These are phyloP conservation scores for Lactarius sp. DNA, from an alignment of 768 basidiomycete genomes.

Conservation along the genomic window DNA sequence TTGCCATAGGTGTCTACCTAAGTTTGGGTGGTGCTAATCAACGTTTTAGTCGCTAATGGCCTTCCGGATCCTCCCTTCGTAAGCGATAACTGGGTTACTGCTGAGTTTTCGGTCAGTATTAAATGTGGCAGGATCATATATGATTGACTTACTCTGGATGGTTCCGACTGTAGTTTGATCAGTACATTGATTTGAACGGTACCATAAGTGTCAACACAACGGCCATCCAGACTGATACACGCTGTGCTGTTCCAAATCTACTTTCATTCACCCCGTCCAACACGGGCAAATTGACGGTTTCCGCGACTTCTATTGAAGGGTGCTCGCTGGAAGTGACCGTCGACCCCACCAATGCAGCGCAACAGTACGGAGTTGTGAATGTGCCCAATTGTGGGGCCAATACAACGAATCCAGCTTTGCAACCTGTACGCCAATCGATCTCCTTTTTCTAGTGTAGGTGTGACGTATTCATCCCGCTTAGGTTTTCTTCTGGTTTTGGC, in stretches of 20 bases:
- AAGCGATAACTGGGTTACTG: no score
- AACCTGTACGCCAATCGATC: slow-evolving; percentile 33
- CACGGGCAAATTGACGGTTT: slow-evolving; percentile 36
- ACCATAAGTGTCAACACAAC: slow-evolving; percentile 49
- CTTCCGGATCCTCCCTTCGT: slow-evolving; percentile 42
- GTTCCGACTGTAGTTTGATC: slow-evolving; percentile 38
- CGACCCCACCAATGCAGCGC: slow-evolving; percentile 34
- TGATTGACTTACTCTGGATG: not conserved
- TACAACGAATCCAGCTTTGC: slow-evolving; percentile 36
- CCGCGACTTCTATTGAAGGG: slow-evolving; percentile 44
- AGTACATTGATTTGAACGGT: slow-evolving; percentile 43
- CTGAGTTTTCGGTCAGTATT: no score
- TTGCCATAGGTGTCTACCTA: not conserved
- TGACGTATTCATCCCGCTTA: not conserved
- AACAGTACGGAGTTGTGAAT: slow-evolving; percentile 49
- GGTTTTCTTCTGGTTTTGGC: slow-evolving; percentile 66
- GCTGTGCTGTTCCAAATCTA: slow-evolving; percentile 42
- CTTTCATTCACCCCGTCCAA: slow-evolving; percentile 27
- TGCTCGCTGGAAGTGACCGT: slow-evolving; percentile 40
- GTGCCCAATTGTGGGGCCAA: slow-evolving; percentile 32
- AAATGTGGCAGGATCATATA: not conserved
- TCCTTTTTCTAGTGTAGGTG: not conserved
- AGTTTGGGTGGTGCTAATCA: slow-evolving; percentile 34
- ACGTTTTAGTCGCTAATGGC: slow-evolving; percentile 42
- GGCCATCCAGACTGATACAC: slow-evolving; percentile 41